These are phyloP conservation scores for Tuber brumale DNA, from an alignment of 495 filamentous ascomycete genomes.

Conservation along the genomic window DNA sequence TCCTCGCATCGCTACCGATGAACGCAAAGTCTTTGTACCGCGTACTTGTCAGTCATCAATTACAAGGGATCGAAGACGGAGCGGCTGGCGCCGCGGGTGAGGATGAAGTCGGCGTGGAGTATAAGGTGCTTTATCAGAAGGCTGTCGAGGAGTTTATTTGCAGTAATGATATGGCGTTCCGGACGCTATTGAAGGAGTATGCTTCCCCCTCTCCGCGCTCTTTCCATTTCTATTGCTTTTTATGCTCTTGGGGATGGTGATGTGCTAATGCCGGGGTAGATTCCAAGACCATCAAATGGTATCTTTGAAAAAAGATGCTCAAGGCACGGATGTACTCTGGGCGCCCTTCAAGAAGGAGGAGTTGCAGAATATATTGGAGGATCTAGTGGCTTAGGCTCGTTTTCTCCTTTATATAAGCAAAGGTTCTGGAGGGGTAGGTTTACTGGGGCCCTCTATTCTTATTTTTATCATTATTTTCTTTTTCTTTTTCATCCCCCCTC, in stretches of 20 bases:
- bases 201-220: constrained; percentile 33
- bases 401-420: background rate
- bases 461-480: background rate
- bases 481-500: background rate
- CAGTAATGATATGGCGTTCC: constrained; percentile 89
- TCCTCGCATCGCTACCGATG: constrained; percentile 80
- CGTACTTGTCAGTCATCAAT: constrained; percentile 72
- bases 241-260: background rate
- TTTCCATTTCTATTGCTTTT: background rate
- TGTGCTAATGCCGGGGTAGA: constrained; percentile 43
- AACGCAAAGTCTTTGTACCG: constrained; percentile 83
- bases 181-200: constrained; percentile 85
- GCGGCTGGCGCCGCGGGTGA: constrained; percentile 36
- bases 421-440: background rate
- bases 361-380: constrained; percentile 81
- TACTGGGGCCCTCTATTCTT: background rate
- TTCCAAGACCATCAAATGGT: constrained; percentile 98
- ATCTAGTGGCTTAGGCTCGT: constrained; percentile 51
- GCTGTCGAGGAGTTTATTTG: constrained; percentile 95
- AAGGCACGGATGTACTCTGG: constrained; percentile 76
- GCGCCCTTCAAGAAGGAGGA: constrained; percentile 84
- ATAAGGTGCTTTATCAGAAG: constrained; percentile 84
- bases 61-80: constrained; percentile 60
- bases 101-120: constrained; percentile 65
- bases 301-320: constrained; percentile 71